phyloP scores from a whole-genome alignment of 495 filamentous ascomycete genomes.

The Xanthoparmelia taractica region DNA sequence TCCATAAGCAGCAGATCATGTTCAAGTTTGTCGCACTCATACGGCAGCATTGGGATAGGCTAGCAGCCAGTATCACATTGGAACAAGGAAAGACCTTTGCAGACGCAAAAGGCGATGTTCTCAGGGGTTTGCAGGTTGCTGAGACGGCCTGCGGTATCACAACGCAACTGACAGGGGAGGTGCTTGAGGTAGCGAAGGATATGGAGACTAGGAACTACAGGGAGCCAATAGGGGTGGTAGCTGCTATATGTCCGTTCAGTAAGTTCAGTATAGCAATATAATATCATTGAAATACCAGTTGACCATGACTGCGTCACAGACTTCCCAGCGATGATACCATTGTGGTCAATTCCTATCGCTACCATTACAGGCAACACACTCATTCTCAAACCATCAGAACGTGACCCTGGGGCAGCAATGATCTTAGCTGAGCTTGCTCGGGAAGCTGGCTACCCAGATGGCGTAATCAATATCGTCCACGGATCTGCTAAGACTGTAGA shows the following conservation, averaged over 20 bases:
- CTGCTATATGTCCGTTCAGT: slow-evolving; percentile 98
- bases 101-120: slow-evolving; percentile 90
- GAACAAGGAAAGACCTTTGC: slow-evolving; percentile 99
- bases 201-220: slow-evolving; percentile 95
- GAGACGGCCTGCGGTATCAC: slow-evolving; percentile 94
- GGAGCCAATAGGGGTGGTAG: slow-evolving; percentile 90
- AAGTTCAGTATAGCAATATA: slow-evolving; percentile 33
- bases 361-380: slow-evolving; percentile 91
- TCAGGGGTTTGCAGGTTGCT: slow-evolving; percentile 91
- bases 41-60: slow-evolving; percentile 87
- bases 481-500: slow-evolving; percentile 86
- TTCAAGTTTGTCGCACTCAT: slow-evolving; percentile 92
- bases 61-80: slow-evolving; percentile 91
- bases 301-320: slow-evolving; percentile 42
- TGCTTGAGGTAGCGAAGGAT: slow-evolving; percentile 95
- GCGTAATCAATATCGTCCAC: slow-evolving; percentile 93
- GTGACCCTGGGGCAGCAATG: slow-evolving; percentile 96
- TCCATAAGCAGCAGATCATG: slow-evolving; percentile 89
- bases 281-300: background rate
- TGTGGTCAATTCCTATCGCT: slow-evolving; percentile 94
- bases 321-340: slow-evolving; percentile 98
- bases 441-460: slow-evolving; percentile 88
- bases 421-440: slow-evolving; percentile 88
- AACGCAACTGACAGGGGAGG: slow-evolving; percentile 85
- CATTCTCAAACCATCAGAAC: slow-evolving; percentile 94